phyloP scores from a whole-genome alignment of 1,139 yeast genomes.

The Taiozyma sp. region DNA sequence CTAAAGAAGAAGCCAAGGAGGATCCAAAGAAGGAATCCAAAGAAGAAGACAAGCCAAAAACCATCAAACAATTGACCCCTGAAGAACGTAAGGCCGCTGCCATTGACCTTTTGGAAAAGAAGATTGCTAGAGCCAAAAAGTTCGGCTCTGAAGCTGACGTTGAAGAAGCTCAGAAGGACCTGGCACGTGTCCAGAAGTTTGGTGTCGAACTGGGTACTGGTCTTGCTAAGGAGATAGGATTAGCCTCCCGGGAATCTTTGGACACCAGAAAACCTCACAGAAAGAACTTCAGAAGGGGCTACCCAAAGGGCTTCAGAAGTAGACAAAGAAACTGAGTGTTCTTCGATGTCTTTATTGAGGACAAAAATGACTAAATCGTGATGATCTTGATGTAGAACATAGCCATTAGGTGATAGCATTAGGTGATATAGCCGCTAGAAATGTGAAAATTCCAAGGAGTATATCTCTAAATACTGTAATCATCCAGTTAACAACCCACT shows the following conservation, averaged over 20 bases:
- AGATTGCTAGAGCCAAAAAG: constrained; percentile 69
- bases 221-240: constrained; percentile 63
- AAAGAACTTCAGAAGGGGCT: constrained; percentile 3
- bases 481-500: no score
- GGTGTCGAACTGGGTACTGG: constrained; percentile 73
- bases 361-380: not conserved
- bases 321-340: constrained; percentile 1
- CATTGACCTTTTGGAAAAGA: constrained; percentile 60
- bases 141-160: constrained; percentile 60
- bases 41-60: constrained; percentile 9
- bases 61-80: constrained; percentile 38
- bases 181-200: constrained; percentile 74
- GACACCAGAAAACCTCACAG: not conserved
- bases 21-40: constrained; percentile 20
- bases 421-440: no score
- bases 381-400: not conserved
- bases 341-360: not conserved
- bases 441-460: no score
- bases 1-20: constrained; percentile 4
- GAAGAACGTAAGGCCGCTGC: constrained; percentile 73
- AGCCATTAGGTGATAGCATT: no score
- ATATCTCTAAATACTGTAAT: no score
- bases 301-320: constrained; percentile 2
- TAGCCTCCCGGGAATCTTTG: constrained; percentile 24
- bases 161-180: constrained; percentile 47